Percentiles rank a stretch among this genome's conserved stretches.
phyloP scores from a whole-genome alignment of 2,329 filamentous ascomycete species.

The Lecanicillium sp. region DNA sequence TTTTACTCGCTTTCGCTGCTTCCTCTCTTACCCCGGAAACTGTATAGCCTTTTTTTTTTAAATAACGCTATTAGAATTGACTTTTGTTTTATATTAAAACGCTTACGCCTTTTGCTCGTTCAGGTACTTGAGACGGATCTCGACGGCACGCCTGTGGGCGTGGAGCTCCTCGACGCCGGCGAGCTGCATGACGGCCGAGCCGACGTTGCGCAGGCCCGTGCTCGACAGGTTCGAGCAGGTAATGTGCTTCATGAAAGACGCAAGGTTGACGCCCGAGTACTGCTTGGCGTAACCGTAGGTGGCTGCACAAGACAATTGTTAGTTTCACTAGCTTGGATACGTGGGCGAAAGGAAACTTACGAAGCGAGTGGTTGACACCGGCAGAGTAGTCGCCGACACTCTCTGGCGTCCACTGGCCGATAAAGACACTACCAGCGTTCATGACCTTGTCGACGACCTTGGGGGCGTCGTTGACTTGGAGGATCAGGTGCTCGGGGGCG shows the following conservation, averaged over 20 bases:
- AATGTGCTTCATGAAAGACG: slow-evolving; percentile 96
- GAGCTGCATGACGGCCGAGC: slow-evolving; percentile 86
- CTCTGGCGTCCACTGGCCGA: slow-evolving; percentile 94
- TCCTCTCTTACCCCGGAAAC: too few species aligned
- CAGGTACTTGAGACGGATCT: slow-evolving; percentile 64
- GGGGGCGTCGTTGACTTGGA: slow-evolving; percentile 77
- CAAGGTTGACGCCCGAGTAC: slow-evolving; percentile 95
- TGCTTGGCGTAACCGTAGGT: slow-evolving; percentile 98
- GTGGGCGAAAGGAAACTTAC: slow-evolving; percentile 51
- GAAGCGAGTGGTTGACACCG: slow-evolving; percentile 93
- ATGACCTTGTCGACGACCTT: slow-evolving; percentile 70
- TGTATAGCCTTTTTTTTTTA: too few species aligned
- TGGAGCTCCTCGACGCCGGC: slow-evolving; percentile 93
- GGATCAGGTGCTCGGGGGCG: slow-evolving; percentile 91
- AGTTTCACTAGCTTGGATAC: slow-evolving; percentile 11
- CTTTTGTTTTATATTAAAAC: too few species aligned
- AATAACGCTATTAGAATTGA: not conserved
- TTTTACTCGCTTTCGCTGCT: too few species aligned
- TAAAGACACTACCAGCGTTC: slow-evolving; percentile 94
- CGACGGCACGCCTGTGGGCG: slow-evolving; percentile 82
- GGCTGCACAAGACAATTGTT: slow-evolving; percentile 44
- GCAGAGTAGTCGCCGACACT: slow-evolving; percentile 97
- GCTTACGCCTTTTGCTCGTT: slow-evolving; percentile 23
- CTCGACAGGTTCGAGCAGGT: slow-evolving; percentile 86
- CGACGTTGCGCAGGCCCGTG: slow-evolving; percentile 79